These are phyloP conservation scores for Dalechampia spathulata DNA, from an alignment of 441 rosid genomes.

Conservation along the genomic window DNA sequence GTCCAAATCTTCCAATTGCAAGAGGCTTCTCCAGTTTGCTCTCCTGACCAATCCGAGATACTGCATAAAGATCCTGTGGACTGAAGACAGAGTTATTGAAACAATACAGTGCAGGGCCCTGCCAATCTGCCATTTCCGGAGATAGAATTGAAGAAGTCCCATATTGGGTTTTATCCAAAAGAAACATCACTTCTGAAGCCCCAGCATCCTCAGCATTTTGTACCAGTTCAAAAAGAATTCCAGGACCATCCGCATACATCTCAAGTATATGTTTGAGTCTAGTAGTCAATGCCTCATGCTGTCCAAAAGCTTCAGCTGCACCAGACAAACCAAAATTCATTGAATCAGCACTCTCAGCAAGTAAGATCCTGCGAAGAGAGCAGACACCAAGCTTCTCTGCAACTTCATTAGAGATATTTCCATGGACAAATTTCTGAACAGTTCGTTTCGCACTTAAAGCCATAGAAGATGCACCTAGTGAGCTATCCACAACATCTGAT, in stretches of 20 bases:
- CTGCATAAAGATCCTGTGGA: slow-evolving; percentile 95
- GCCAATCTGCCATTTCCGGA: slow-evolving; percentile 99
- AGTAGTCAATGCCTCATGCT: slow-evolving; percentile 97
- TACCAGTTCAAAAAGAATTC: slow-evolving; percentile 90
- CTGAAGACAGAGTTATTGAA: slow-evolving; percentile 95
- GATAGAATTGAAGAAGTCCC: slow-evolving; percentile 98
- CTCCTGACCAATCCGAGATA: slow-evolving; percentile 99
- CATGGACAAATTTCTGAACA: slow-evolving; percentile 78
- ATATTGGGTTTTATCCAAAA: slow-evolving; percentile 93
- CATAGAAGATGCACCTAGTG: slow-evolving; percentile 52
- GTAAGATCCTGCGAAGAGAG: slow-evolving; percentile 92
- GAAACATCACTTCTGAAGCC: slow-evolving; percentile 91
- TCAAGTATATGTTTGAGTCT: slow-evolving; percentile 98
- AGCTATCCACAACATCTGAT: slow-evolving; percentile 48
- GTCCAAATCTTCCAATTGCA: slow-evolving; percentile 96
- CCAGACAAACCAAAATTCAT: slow-evolving; percentile 94
- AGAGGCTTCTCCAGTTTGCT: slow-evolving; percentile 97
- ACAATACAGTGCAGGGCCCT: slow-evolving; percentile 98
- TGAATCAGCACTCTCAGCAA: slow-evolving; percentile 98
- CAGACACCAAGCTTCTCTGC: slow-evolving; percentile 97
- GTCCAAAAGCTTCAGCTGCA: slow-evolving; percentile 99
- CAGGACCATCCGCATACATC: slow-evolving; percentile 99
- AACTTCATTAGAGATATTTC: slow-evolving; percentile 95
- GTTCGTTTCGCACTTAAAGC: slow-evolving; percentile 60
- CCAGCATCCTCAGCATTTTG: slow-evolving; percentile 99